phyloP scores from a whole-genome alignment of 106 monocot genomes.

The Ottelia alismoides region DNA sequence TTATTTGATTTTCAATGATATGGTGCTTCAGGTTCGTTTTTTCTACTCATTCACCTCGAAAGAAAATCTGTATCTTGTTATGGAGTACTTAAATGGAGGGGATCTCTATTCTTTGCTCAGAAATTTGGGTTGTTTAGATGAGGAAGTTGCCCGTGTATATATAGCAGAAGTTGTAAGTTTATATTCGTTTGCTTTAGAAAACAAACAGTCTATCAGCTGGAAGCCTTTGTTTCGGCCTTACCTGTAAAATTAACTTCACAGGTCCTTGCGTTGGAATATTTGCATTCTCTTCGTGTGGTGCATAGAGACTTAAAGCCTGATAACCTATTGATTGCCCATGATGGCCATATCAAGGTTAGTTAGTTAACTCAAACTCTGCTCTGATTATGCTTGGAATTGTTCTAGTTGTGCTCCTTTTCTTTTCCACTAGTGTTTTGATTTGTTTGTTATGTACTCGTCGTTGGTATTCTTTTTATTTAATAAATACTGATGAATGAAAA shows the following conservation, averaged over 20 bases:
- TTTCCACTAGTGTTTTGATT: too few species aligned
- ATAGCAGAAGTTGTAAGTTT: slow-evolving; percentile 97
- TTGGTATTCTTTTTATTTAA: too few species aligned
- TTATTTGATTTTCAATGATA: not conserved
- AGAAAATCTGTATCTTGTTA: slow-evolving; percentile 96
- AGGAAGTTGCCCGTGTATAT: slow-evolving; percentile 86
- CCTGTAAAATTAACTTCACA: slow-evolving; percentile 8
- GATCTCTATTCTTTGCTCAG: slow-evolving; percentile 92
- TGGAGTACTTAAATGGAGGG: slow-evolving; percentile 99
- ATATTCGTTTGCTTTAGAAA: not conserved
- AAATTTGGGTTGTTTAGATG: slow-evolving; percentile 94
- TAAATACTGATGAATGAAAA: too few species aligned
- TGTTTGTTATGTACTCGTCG: too few species aligned
- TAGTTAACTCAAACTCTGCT: too few species aligned
- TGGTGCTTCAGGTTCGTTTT: slow-evolving; percentile 66
- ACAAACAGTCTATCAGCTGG: not conserved
- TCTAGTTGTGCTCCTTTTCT: too few species aligned
- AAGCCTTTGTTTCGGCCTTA: not conserved
- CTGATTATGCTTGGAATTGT: too few species aligned
- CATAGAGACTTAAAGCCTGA: slow-evolving; percentile 98
- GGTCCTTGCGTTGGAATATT: slow-evolving; percentile 98
- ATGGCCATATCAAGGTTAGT: slow-evolving; percentile 93
- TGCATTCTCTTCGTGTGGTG: slow-evolving; percentile 85
- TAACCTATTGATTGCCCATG: slow-evolving; percentile 90
- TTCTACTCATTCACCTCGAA: slow-evolving; percentile 97